Evolutionary conservation across 2,329 filamentous ascomycete species (phyloP).

Genomic region (Juglanconis juglandina): DNA sequence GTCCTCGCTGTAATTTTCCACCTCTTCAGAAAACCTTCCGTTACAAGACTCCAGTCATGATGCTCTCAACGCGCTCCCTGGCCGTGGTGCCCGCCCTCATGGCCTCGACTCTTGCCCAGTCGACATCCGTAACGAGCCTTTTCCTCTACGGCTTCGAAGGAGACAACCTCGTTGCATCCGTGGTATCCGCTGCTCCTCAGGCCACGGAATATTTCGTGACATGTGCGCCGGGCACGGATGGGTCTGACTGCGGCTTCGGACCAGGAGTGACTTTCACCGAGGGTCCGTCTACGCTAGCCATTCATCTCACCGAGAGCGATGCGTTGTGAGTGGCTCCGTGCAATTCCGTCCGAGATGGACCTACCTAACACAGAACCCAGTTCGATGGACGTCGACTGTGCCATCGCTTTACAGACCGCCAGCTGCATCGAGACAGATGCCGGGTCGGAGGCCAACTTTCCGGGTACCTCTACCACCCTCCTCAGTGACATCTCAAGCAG

Average conservation of each 20-base stretch:
- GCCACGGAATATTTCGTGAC: constrained; percentile 8
- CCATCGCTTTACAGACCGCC: neutral
- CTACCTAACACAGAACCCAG: neutral
- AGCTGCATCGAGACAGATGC: constrained; percentile 6
- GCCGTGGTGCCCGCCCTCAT: constrained; percentile 1
- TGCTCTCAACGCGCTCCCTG: neutral
- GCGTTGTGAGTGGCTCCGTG: constrained; percentile 1
- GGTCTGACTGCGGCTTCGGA: constrained; percentile 15
- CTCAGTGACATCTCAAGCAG: constrained; percentile 2
- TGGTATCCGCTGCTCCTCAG: constrained; percentile 9
- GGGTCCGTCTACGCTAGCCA: constrained; percentile 1
- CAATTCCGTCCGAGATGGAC: neutral
- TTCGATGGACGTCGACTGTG: constrained; percentile 3
- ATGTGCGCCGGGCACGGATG: constrained; percentile 13
- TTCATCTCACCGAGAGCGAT: constrained; percentile 5
- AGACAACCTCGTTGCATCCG: constrained; percentile 13
- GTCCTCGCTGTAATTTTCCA: neutral
- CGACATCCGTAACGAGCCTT: constrained; percentile 15
- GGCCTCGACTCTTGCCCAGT: constrained; percentile 7
- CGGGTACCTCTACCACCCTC: neutral
- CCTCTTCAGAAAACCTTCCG: neutral
- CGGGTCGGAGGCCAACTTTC: constrained; percentile 6
- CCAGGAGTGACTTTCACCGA: constrained; percentile 5
- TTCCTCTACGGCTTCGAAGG: constrained; percentile 16
- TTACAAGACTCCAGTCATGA: neutral